Percentiles rank a stretch among this genome's conserved stretches.
Conservation (phyloP, 2,329 filamentous ascomycete species). For the Microascus cirrosus region DNA sequence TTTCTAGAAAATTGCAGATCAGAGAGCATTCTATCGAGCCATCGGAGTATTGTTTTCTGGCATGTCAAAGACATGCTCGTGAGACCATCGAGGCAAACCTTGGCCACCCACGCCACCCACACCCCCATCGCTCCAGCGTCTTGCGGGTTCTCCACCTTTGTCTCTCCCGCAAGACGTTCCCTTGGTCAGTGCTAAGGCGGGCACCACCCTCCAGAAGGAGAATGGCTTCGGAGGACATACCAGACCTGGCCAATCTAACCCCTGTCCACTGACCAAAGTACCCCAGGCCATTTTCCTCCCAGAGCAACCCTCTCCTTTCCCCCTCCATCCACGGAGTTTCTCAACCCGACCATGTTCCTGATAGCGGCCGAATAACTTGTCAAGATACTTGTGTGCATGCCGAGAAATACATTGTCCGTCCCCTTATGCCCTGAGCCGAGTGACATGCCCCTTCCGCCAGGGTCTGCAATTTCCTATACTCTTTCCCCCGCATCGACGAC, state of each 20-base stretch:
- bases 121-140: neutral
- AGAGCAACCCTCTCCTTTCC: neutral
- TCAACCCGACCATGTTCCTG: neutral
- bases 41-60: constrained; percentile 31
- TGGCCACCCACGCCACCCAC: too few species aligned
- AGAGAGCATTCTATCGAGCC: constrained; percentile 19
- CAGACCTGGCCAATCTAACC: neutral
- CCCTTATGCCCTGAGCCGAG: neutral
- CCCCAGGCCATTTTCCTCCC: neutral
- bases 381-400: neutral
- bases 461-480: neutral
- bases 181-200: neutral
- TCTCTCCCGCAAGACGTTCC: neutral
- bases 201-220: neutral
- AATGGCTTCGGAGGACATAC: constrained; percentile 1
- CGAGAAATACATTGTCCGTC: neutral
- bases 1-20: constrained; percentile 35
- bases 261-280: neutral
- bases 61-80: neutral
- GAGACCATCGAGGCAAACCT: neutral
- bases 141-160: neutral
- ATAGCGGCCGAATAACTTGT: neutral
- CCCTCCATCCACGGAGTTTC: neutral
- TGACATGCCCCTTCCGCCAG: neutral
- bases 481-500: neutral